A percentile compares a stretch with the other conserved stretches of the same genome.
Evolutionary conservation across 2,329 filamentous ascomycete genomes (phyloP).

Genomic region (Trichoderma oligosporum): DNA sequence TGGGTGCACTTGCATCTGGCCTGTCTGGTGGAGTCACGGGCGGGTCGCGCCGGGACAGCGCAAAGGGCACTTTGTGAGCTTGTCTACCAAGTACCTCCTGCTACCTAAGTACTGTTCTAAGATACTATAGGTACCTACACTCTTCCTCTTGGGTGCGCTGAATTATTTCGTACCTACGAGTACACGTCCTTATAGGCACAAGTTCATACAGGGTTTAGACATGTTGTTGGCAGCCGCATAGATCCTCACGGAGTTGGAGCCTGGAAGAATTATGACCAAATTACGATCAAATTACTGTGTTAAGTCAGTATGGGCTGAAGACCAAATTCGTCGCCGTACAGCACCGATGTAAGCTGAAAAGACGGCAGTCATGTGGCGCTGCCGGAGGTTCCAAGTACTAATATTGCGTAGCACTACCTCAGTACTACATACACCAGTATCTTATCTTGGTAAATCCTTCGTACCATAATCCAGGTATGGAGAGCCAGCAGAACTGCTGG

Average conservation of each 20-base stretch:
- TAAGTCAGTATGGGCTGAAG: neutral
- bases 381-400: neutral
- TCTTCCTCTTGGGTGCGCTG: too few relatives aligned
- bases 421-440: too few relatives aligned
- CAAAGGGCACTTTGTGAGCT: slow-evolving; percentile 4
- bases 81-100: neutral
- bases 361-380: neutral
- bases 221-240: neutral
- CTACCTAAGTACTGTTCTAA: too few relatives aligned
- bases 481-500: neutral
- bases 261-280: too few relatives aligned
- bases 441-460: too few relatives aligned
- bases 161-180: too few relatives aligned
- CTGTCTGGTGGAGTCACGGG: neutral
- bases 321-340: neutral
- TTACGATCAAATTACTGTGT: neutral
- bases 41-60: slow-evolving; percentile 13
- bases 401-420: too few relatives aligned
- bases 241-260: neutral
- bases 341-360: neutral
- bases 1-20: neutral
- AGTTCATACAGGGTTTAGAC: too few relatives aligned
- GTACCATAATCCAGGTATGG: too few relatives aligned
- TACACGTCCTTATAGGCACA: too few relatives aligned
- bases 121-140: too few relatives aligned